A percentile compares a stretch with the other conserved stretches of the same genome.
These are phyloP conservation scores for Sesbania bispinosa DNA, from an alignment of 306 rosid species.

Conservation along the genomic window DNA sequence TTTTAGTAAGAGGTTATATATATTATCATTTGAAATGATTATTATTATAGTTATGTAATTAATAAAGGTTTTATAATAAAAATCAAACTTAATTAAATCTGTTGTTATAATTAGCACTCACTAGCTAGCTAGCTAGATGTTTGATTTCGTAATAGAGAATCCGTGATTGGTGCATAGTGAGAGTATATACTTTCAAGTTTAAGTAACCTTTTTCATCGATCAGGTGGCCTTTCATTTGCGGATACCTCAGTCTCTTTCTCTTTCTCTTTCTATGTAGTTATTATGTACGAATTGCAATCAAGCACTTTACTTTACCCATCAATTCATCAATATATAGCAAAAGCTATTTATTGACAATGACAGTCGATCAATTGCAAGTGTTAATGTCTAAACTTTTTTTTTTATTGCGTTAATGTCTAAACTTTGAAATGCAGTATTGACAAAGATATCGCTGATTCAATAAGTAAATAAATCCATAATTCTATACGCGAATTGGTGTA, in stretches of 20 bases:
- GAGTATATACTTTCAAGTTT: background rate
- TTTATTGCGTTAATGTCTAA: too few species aligned
- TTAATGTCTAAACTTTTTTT: constrained; percentile 15
- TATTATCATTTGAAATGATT: too few species aligned
- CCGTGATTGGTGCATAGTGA: background rate
- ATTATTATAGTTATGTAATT: too few species aligned
- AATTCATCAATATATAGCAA: too few species aligned
- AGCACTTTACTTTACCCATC: constrained; percentile 11
- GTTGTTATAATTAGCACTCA: too few species aligned
- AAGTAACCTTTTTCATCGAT: constrained; percentile 11
- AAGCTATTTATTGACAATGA: constrained; percentile 6
- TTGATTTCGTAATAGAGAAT: background rate
- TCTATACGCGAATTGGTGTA: background rate
- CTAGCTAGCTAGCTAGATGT: too few species aligned
- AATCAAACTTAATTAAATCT: too few species aligned
- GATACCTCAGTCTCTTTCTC: background rate
- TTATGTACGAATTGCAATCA: constrained; percentile 16
- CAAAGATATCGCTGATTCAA: background rate
- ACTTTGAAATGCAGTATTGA: constrained; percentile 6
- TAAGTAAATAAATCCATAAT: background rate
- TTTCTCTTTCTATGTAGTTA: background rate
- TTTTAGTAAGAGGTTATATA: too few species aligned
- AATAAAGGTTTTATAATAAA: too few species aligned
- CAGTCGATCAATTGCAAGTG: constrained; percentile 17
- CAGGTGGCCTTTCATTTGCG: constrained; percentile 25